Base-by-base conservation (phyloP, 1,139 yeast species). In the Suhomyces choctaworum region DNA sequence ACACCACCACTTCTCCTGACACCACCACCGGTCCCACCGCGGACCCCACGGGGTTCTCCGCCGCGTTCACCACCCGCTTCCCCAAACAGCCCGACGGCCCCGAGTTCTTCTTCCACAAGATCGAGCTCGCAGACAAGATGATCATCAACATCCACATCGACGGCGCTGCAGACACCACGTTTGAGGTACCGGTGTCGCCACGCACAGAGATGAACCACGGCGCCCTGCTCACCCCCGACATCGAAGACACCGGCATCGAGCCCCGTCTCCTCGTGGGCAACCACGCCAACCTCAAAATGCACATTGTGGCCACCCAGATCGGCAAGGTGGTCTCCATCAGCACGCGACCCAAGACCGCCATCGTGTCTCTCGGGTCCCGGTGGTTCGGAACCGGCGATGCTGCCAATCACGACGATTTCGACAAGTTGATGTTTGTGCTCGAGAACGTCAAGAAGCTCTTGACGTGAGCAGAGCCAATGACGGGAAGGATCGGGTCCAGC, bases 311-410 rank as follows among this genome's bases (percentile, higher is more conserved):
- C 4, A 52, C 66, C n/a, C 74, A 70, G 44, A 59, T 70, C 7
- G 73, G 71, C 3, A 70, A 69, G 48, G 42, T 70, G 23, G 50
- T 61, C 7, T 47, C 56, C 21, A 45, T 50, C 9, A 44, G 54
- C 33, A 34, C 39, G 4, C 47, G 50, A 16, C 72, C 73, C 3
- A 63, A 66, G 36, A 57, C 56, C 35, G 53, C 66, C 11, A 58
- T 66, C 3, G 46, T 70, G 23, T 63, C 74, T 7, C 54, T 70
- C 12, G 74, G 70, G 3, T 59, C 70, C 1, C 50, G 52, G 43
- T 70, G 76, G 76, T 70, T 70, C 49, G 75, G 76, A 2, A 53
- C 48, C 36, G 69, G 69, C 12, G 60, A 64, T 36, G 64, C 58
- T 26, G 47, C 64, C 2, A 39, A 39, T 17, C 55, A 55, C 2